Evolutionary conservation across 208 protist species (phyloP), one percentile per base, ranked within the genome.

Genomic region (Trypanosoma scelopori): DNA sequence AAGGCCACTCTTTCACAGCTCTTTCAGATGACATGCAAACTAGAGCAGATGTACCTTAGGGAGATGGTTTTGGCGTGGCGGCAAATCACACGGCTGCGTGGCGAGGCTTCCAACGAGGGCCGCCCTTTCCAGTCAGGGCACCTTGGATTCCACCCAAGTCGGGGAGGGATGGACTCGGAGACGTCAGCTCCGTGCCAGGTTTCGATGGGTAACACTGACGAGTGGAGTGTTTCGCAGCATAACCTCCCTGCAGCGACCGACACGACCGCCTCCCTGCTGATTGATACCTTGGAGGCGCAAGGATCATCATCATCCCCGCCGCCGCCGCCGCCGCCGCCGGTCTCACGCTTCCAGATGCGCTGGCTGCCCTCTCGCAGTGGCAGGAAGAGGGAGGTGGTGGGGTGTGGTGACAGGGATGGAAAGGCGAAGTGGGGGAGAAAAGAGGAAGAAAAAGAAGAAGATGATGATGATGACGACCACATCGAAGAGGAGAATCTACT

Each of bases 271-370:
- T 61, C 52, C 3, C 23, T 70, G 18, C 30, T 70, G 25, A 55
- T n/a, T 35, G 25, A 30, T 43, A 7, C 7, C 25, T 18, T 35
- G 20, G 42, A 45, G 22, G 22, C 35, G n/a, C 49, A 47, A 23
- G 28, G n/a, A 39, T 45, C 43, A 49, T 20, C 37, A 6, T 27
- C n/a, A n/a, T n/a, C n/a, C n/a, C n/a, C n/a, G n/a, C n/a, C n/a
- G n/a, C n/a, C n/a, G n/a, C n/a, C n/a, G n/a, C n/a, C n/a, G n/a
- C n/a, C n/a, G n/a, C n/a, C n/a, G n/a, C n/a, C 16, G 6, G 32
- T 25, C 9, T 7, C 18, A 47, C 50, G 58, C 0, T 87, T 92
- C 46, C 76, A 73, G 45, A 86, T 85, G 67, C 82, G 69, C 9
- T 37, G 3, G 60, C 72, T 89, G 15, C 75, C 73, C 1, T 79